Base-by-base conservation (phyloP, 352 stramenopile genomes). In the Globisporangium echinulatum region DNA sequence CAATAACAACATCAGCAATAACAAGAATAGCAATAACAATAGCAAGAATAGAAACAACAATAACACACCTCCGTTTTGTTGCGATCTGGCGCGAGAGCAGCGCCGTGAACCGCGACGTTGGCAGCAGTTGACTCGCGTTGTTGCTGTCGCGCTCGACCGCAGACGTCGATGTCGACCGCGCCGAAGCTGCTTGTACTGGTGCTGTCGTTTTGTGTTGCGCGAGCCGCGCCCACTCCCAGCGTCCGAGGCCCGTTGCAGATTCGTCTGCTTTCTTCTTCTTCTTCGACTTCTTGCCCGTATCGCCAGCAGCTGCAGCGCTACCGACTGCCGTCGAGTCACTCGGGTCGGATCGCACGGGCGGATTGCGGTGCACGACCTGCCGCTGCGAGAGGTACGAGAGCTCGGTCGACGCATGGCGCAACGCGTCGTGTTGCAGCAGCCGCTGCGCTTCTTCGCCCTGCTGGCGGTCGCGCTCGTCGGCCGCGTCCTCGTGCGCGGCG, bases 341-440 rank as follows among this genome's bases (percentile, higher is more conserved):
- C 11, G 44, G 50, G 33, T 58, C 57, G 40, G 58, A 54, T 9
- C 78, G 71, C 14, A 83, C 80, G 4, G 81, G 81, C 33, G 80
- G 79, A 53, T 91, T 77, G 4, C 82, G 78, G 56, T 90, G 77
- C 17, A 93, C 78, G 4, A 93, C 83, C 61, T 91, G 83, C 7
- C 81, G 74, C 57, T 93, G 83, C 1, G 83, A 91, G 48, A 93
- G 79, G 52, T 85, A 87, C 11, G 73, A 83, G 39, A 93, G 54
- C 56, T 93, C 83, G 0, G 79, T 84, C 14, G 83, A 86, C 7
- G 79, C 83, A 43, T 84, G 68, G 14, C 79, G 68, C 6, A 88
- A 59, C 15, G 74, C 75, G 33, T 72, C 75, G 25, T 74, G 70
- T 43, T 77, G 69, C n/a, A 85, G 54, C 19, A 83, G 53, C 44